These are phyloP conservation scores for Pinus taeda DNA, from an alignment of 75 land plant genomes.

Conservation along the genomic window DNA sequence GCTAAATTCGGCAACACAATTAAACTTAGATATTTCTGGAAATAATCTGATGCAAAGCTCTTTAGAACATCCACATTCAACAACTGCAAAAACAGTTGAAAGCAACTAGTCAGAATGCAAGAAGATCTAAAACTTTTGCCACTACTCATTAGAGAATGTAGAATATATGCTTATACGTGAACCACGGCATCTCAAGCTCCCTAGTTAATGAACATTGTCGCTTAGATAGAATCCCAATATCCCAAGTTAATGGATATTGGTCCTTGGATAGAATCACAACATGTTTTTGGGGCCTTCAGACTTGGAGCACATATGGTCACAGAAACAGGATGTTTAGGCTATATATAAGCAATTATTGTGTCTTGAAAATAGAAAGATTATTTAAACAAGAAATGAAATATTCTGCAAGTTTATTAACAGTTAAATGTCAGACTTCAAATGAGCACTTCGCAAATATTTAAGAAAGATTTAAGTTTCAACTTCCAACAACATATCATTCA, in stretches of 20 bases:
- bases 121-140: background rate
- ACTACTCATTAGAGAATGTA: background rate
- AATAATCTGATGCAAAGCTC: constrained; percentile 41
- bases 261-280: background rate
- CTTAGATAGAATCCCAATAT: background rate
- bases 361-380: background rate
- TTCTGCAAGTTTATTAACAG: background rate
- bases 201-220: background rate
- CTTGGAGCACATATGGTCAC: background rate
- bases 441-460: background rate
- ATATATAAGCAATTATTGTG: background rate
- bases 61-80: constrained; percentile 33
- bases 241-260: background rate
- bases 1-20: constrained; percentile 11
- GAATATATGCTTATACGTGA: background rate
- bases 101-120: background rate
- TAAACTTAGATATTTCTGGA: constrained; percentile 31
- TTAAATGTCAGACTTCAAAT: background rate
- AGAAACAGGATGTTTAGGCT: background rate
- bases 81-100: constrained; percentile 30
- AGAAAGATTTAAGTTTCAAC: background rate
- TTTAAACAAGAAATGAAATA: background rate
- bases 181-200: background rate
- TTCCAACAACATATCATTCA: background rate
- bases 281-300: background rate